Evolutionary conservation across 1,284 basidiomycete genomes (phyloP), one percentile per base, ranked within the genome.

Genomic region (Pholiota adiposa): DNA sequence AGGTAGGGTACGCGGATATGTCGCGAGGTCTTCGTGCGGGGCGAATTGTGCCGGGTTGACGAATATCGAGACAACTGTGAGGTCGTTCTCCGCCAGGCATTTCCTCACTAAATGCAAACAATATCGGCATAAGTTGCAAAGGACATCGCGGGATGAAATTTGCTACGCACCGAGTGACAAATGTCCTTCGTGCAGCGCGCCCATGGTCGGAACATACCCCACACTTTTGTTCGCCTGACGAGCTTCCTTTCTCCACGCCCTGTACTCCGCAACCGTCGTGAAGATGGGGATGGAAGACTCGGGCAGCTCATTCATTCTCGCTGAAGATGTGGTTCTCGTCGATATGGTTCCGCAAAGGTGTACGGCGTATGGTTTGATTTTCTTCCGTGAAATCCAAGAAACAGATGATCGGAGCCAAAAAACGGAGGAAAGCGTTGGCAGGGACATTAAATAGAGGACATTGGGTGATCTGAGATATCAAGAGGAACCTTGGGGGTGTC

Each of bases 31-130:
- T 77, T 99, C 97, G 65, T 94, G 89, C 0, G 95, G 96, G 0
- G 96, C 94, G 67, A 99, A 99, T 77, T 99, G 96, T 8, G 96
- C 93, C 0, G 97, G 97, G 72, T 99, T 98, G 60, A 98, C 96
- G 74, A 98, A 99, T 66, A 99, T 94, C 12, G 96, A 98, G 61
- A 98, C 81, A 63, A 98, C 88, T 0, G 97, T 98, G 46, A 90
- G 75, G 62, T 96, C 92, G 70, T 96, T 95, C 59, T 90, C 85
- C 0, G 76, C 72, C 4, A 98, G 79, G 0, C 93, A 96, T 54
- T 83, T 79, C 58, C 80, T 79, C 16, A 92, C 90, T 92, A 68
- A 1, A 29, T 12, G 23, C 27, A 8, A 46, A n/a, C 44, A 8
- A 2, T 18, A 8, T 23, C 9, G 49, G 18, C 52, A 41, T 23